Percentiles rank a stretch among this genome's conserved stretches.
Evolutionary conservation across 495 filamentous ascomycete species (phyloP).

Genomic region (Penicillium cinerascens): DNA sequence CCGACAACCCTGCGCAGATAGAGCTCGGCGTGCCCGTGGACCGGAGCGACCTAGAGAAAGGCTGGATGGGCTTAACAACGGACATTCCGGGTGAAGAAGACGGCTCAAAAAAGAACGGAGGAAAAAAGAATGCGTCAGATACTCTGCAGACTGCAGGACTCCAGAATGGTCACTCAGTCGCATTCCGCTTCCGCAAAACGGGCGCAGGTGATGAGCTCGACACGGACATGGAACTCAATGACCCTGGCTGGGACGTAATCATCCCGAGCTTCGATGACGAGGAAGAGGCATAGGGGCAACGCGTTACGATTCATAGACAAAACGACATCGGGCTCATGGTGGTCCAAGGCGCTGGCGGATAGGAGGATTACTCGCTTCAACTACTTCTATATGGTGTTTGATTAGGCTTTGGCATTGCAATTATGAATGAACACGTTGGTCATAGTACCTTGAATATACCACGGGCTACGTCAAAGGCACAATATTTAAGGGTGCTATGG

Average conservation of each 20-base stretch:
- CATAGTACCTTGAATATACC: neutral
- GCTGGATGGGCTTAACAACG: constrained; percentile 48
- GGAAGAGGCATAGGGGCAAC: constrained; percentile 13
- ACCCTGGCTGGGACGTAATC: constrained; percentile 61
- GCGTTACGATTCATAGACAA: neutral
- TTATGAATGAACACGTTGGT: neutral
- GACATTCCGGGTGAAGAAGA: constrained; percentile 15
- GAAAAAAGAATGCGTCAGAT: constrained; percentile 36
- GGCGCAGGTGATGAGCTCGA: constrained; percentile 19
- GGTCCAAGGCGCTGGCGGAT: constrained; percentile 3
- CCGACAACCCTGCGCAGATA: constrained; percentile 46
- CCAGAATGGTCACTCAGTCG: constrained; percentile 57
- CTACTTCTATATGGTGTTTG: neutral
- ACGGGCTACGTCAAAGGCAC: too few relatives aligned
- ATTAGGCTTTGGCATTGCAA: neutral
- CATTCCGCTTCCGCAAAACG: constrained; percentile 60
- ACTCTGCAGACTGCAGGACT: constrained; percentile 47
- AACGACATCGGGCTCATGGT: neutral
- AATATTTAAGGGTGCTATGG: neutral
- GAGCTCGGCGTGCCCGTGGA: constrained; percentile 54
- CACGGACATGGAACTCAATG: constrained; percentile 44
- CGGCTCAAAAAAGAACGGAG: constrained; percentile 28
- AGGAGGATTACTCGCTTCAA: constrained; percentile 2
- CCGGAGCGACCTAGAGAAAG: constrained; percentile 51
- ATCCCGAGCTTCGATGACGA: constrained; percentile 60